Conservation (phyloP, 208 protist species). For the Trypanosoma platydactyli region DNA sequence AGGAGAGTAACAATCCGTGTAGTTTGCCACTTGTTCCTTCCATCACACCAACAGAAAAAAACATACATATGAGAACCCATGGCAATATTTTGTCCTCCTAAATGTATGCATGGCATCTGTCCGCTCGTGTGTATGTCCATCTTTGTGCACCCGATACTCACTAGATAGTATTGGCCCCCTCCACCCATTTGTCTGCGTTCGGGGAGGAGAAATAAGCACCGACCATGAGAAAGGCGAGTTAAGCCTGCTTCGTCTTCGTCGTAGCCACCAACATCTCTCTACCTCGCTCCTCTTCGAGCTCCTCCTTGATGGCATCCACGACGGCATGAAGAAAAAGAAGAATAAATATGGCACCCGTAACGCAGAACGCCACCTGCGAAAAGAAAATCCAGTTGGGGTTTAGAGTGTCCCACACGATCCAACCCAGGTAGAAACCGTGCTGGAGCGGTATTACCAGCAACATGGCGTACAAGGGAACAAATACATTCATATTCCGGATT, state of each 20-base stretch:
- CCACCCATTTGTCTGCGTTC: no score
- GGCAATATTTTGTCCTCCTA: constrained; percentile 16
- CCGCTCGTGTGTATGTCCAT: background rate
- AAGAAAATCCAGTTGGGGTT: constrained; percentile 88
- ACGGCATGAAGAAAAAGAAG: constrained; percentile 46
- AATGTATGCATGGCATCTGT: background rate
- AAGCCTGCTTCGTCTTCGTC: constrained; percentile 4
- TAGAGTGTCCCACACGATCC: constrained; percentile 55
- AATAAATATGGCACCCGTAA: constrained; percentile 40
- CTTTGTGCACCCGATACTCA: no score
- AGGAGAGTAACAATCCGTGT: background rate
- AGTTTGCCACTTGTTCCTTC: background rate
- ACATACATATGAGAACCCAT: background rate
- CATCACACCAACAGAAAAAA: background rate
- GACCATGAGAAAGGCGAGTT: background rate
- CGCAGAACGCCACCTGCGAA: constrained; percentile 46
- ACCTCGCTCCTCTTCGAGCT: constrained; percentile 19
- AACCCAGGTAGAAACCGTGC: constrained; percentile 67
- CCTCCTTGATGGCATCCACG: constrained; percentile 37
- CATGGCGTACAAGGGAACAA: constrained; percentile 54
- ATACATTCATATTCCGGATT: constrained; percentile 35
- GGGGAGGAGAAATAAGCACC: constrained; percentile 12
- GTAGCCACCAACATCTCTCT: constrained; percentile 1
- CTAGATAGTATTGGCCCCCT: background rate
- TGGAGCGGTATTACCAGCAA: constrained; percentile 49